These are phyloP conservation scores for Microcyclospora tardicrescens DNA, from an alignment of 2,329 filamentous ascomycete genomes.

Conservation along the genomic window DNA sequence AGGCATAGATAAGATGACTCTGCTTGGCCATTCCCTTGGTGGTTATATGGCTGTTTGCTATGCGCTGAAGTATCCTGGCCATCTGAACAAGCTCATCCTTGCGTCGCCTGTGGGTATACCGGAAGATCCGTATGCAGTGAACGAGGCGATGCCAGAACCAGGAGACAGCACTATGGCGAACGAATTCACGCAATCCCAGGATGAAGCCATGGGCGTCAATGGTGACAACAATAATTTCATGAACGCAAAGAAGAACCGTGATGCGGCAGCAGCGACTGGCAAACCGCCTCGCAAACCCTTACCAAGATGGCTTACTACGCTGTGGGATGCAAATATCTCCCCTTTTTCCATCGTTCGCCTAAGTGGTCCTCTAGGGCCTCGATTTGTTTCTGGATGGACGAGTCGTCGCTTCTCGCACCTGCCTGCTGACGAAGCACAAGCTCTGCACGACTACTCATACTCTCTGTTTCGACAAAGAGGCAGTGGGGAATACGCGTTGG, in stretches of 20 bases:
- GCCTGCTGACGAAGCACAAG: conserved; percentile 63
- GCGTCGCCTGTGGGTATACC: conserved; percentile 91
- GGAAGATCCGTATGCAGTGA: conserved; percentile 81
- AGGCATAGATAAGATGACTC: conserved; percentile 84
- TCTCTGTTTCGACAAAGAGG: conserved; percentile 85
- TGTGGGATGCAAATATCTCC: conserved; percentile 95
- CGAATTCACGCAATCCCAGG: conserved; percentile 69
- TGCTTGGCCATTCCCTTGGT: conserved; percentile 84
- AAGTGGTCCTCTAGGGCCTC: conserved; percentile 77
- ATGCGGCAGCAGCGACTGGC: conserved; percentile 19
- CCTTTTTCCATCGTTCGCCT: conserved; percentile 85
- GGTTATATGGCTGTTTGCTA: conserved; percentile 94
- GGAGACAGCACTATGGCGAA: conserved; percentile 57
- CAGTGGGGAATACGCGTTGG: conserved; percentile 83
- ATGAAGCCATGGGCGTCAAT: conserved; percentile 29
- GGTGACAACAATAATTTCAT: conserved; percentile 43
- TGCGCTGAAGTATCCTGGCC: conserved; percentile 89
- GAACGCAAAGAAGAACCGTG: conserved; percentile 32
- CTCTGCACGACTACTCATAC: conserved; percentile 87
- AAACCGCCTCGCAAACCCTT: conserved; percentile 47
- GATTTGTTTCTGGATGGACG: conserved; percentile 90
- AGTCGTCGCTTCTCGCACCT: conserved; percentile 84
- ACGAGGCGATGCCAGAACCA: conserved; percentile 66
- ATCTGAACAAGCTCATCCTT: conserved; percentile 87
- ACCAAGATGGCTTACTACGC: conserved; percentile 77